Conservation (phyloP, 169 alveolate species). For the Plasmodium relictum region DNA sequence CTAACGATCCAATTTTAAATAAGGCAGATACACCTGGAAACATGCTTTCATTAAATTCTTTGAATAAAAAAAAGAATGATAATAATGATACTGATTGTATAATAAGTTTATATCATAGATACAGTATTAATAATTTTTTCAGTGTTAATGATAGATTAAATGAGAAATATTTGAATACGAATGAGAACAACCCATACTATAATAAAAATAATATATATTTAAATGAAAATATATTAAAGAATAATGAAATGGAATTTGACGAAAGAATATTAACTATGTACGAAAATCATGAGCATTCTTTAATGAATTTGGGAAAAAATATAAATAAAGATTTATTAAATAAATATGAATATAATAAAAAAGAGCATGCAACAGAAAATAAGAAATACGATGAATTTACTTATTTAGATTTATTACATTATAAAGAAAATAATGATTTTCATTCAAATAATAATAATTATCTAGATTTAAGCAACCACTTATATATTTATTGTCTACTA, state of each 20-base stretch:
- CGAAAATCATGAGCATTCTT: constrained; percentile 24
- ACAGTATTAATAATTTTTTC: constrained; percentile 1
- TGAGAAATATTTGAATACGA: no score
- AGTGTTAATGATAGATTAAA: neutral
- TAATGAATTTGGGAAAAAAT: constrained; percentile 32
- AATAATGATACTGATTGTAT: constrained; percentile 2
- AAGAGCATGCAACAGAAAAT: constrained; percentile 10
- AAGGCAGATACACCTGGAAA: no score
- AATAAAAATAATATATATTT: neutral
- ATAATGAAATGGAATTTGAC: neutral
- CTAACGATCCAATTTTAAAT: no score
- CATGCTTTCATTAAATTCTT: neutral
- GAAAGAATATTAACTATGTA: constrained; percentile 2
- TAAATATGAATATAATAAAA: constrained; percentile 22
- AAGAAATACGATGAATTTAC: constrained; percentile 2
- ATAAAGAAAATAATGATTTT: constrained; percentile 19
- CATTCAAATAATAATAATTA: constrained; percentile 17
- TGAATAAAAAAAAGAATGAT: neutral
- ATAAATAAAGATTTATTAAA: constrained; percentile 38
- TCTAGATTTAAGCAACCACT: constrained; percentile 46
- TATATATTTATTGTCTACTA: constrained; percentile 70
- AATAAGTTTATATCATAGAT: neutral
- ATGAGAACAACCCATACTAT: no score
- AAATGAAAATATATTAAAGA: neutral
- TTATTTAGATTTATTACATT: neutral